Conservation (phyloP, 441 rosid genomes). For the Cnidoscolus chayamansa region DNA sequence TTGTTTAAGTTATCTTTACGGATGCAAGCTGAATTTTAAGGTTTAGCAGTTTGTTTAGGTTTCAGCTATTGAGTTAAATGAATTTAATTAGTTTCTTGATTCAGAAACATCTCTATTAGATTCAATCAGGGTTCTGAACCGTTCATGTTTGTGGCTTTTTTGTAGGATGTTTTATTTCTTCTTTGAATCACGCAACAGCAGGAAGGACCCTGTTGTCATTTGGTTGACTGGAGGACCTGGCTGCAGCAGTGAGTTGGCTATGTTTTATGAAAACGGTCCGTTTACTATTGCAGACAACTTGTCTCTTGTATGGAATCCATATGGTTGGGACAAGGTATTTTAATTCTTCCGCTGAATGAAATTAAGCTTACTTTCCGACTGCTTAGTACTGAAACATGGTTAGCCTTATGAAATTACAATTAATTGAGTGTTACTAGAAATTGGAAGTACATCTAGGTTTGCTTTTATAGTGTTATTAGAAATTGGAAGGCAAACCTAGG, state of each 20-base stretch:
- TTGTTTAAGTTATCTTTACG: too few relatives aligned
- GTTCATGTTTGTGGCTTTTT: constrained; percentile 10
- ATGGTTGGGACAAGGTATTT: constrained; percentile 87
- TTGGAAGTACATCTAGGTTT: too few relatives aligned
- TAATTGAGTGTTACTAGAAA: too few relatives aligned
- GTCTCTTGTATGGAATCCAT: constrained; percentile 87
- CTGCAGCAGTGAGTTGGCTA: constrained; percentile 89
- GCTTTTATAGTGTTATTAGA: background rate
- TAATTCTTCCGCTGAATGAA: background rate
- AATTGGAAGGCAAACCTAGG: background rate
- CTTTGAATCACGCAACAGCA: constrained; percentile 77
- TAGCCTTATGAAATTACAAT: background rate
- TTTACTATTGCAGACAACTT: constrained; percentile 67
- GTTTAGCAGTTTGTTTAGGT: too few relatives aligned
- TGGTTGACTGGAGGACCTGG: constrained; percentile 99
- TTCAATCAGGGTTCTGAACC: constrained; percentile 4
- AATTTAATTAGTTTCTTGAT: background rate
- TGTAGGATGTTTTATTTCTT: constrained; percentile 87
- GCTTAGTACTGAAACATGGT: background rate
- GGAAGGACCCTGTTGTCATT: constrained; percentile 77
- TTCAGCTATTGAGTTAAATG: too few relatives aligned
- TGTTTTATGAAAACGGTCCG: constrained; percentile 97
- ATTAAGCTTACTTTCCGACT: background rate
- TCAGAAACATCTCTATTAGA: background rate
- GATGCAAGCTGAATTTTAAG: too few relatives aligned